Evolutionary conservation across 2,329 filamentous ascomycete species (phyloP).

Genomic region (Ophiocordyceps robertsii): DNA sequence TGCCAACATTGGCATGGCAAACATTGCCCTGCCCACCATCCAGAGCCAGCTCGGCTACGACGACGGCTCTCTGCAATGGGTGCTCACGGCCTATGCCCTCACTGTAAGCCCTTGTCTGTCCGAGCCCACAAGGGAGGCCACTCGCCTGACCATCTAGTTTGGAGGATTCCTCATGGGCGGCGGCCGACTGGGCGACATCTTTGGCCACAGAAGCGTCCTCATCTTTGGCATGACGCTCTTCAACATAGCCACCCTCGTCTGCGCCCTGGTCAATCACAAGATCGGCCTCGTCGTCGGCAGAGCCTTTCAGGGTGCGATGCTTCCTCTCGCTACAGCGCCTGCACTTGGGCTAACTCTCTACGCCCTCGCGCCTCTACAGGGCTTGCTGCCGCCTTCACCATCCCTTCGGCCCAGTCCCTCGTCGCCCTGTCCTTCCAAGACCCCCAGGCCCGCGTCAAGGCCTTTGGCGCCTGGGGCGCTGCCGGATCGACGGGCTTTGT

Average conservation of each 20-base stretch:
- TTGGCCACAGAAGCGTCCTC: conserved; percentile 3
- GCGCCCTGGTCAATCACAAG: conserved; percentile 2
- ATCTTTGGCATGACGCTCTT: conserved; percentile 4
- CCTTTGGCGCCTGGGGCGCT: conserved; percentile 4
- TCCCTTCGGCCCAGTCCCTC: conserved; percentile 4
- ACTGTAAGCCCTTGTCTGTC: background rate
- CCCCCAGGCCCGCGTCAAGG: conserved; percentile 2
- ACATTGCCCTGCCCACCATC: conserved; percentile 6
- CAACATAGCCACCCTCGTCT: conserved; percentile 1
- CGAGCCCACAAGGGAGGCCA: too few species aligned
- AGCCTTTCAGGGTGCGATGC: conserved; percentile 3
- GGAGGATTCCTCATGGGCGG: conserved; percentile 5
- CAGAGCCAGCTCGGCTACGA: conserved; percentile 3
- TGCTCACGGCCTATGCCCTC: conserved; percentile 4
- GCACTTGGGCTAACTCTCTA: too few species aligned
- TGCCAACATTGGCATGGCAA: conserved; percentile 6
- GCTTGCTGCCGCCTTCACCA: conserved; percentile 4
- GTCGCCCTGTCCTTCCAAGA: conserved; percentile 4
- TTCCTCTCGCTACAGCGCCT: too few species aligned
- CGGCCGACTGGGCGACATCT: conserved; percentile 4
- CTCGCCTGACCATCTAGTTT: background rate
- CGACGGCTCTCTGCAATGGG: conserved; percentile 4
- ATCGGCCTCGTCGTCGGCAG: conserved; percentile 3
- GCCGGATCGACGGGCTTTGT: conserved; percentile 5
- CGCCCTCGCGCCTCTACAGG: background rate